Base-by-base conservation (phyloP, 2,329 filamentous ascomycete species). In the Cordyceps sp. region DNA sequence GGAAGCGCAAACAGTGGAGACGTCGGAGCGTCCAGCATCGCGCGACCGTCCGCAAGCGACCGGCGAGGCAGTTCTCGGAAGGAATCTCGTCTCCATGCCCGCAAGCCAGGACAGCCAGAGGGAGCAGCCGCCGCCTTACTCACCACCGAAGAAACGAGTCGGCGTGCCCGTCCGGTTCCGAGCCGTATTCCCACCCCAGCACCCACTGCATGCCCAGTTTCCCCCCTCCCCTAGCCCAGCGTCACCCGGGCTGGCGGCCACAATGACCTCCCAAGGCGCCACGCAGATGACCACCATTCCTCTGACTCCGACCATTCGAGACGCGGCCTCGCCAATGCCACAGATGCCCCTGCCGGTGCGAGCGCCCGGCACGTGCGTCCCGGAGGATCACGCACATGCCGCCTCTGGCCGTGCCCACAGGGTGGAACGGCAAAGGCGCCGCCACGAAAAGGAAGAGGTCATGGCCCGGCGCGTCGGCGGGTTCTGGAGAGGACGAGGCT, bases 391-490 rank as follows among this genome's bases (percentile, higher is more conserved):
- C 38, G 60, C 57, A 16, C 48, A 49, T 30, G 48, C 51, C 10
- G 56, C 58, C 4, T 43, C 49, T 21, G 64, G 55, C 25, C 52
- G 47, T 22, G 52, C 51, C 20, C 55, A 63, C 35, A 62, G 53
- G 41, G 54, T 50, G 36, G 76, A 66, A 48, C 61, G 58, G 27
- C 59, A 59, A 45, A 65, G 63, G 35, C 64, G 59, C 37, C 67
- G 61, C 15, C 64, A 67, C 35, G 75, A 82, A 47, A 78, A 76
- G 37, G 75, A 82, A 49, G 77, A 82, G 26, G 61, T 60, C 3
- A 43, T 66, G 14, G 72, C 68, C 2, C 62, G 59, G 30, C 71
- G 65, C 39, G 48, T 61, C 1, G 73, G 74, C 3, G 66, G 70
- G 4, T 60, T 71, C 26, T 81, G 76, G 73, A 67, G 69, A 44